Evolutionary conservation across 1,139 yeast genomes (phyloP).

Genomic region (Candida sp.): DNA sequence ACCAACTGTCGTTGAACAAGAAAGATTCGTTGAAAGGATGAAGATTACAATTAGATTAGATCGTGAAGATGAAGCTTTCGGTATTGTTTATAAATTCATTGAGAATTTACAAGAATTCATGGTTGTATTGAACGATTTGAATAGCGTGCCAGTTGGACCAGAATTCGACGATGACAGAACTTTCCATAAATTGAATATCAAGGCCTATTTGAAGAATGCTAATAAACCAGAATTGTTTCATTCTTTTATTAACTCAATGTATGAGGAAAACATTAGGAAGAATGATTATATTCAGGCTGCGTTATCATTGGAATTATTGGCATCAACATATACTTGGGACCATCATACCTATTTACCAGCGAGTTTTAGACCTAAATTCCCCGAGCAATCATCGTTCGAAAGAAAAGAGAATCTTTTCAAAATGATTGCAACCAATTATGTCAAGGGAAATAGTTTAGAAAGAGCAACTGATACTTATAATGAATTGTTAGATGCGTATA

Average conservation of each 20-base stretch:
- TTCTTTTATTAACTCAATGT: slow-evolving; percentile 73
- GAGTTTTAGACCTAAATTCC: slow-evolving; percentile 66
- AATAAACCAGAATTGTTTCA: slow-evolving; percentile 80
- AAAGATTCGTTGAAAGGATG: slow-evolving; percentile 48
- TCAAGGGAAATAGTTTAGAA: slow-evolving; percentile 71
- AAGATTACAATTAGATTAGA: slow-evolving; percentile 54
- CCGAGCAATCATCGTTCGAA: slow-evolving; percentile 77
- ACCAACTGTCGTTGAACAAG: slow-evolving; percentile 56
- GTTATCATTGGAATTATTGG: slow-evolving; percentile 71
- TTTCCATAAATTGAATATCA: slow-evolving; percentile 73
- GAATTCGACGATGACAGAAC: slow-evolving; percentile 89
- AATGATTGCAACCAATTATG: slow-evolving; percentile 68
- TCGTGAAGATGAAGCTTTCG: slow-evolving; percentile 64
- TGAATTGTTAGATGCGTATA: slow-evolving; percentile 75
- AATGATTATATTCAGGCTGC: slow-evolving; percentile 80
- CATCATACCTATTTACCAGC: slow-evolving; percentile 55
- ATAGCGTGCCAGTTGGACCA: slow-evolving; percentile 73
- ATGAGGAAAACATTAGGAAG: slow-evolving; percentile 59
- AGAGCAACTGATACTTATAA: slow-evolving; percentile 76
- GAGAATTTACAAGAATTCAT: slow-evolving; percentile 62
- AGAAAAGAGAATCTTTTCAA: slow-evolving; percentile 74
- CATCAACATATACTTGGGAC: slow-evolving; percentile 77
- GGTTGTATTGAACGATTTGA: slow-evolving; percentile 63
- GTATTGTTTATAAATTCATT: slow-evolving; percentile 49
- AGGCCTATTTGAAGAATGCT: slow-evolving; percentile 74